Evolutionary conservation across 1,284 basidiomycete species (phyloP).

Genomic region (Cryptococcus hybrid): DNA sequence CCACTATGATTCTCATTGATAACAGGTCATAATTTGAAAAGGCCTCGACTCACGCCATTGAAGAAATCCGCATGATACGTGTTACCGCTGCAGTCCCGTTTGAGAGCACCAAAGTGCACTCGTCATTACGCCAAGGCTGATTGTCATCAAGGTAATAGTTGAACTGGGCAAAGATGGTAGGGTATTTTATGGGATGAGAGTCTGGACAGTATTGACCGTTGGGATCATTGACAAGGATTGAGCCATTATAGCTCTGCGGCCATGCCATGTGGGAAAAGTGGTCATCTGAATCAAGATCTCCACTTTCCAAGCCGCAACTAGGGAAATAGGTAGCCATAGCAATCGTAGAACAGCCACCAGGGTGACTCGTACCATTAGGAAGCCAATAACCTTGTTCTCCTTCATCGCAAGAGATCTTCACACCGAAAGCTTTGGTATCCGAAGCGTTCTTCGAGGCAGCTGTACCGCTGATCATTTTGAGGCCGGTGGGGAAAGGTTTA

Average conservation of each 20-base stretch:
- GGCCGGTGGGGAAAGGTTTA: constrained; percentile 42
- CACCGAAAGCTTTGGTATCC: constrained; percentile 16
- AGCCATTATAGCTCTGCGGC: constrained; percentile 25
- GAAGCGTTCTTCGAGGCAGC: constrained; percentile 20
- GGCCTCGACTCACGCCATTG: constrained; percentile 25
- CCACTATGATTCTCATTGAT: constrained; percentile 21
- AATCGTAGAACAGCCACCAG: constrained; percentile 26
- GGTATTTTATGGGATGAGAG: constrained; percentile 37
- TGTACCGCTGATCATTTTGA: constrained; percentile 42
- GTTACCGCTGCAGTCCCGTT: constrained; percentile 38
- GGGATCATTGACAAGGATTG: constrained; percentile 14
- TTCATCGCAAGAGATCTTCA: constrained; percentile 34
- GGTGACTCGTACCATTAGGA: constrained; percentile 34
- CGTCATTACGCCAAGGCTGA: constrained; percentile 30
- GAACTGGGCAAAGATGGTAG: constrained; percentile 37
- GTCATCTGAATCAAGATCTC: constrained; percentile 30
- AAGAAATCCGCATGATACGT: constrained; percentile 42
- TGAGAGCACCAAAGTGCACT: constrained; percentile 31
- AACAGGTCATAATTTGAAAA: background rate
- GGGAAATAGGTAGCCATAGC: constrained; percentile 35
- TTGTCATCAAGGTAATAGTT: constrained; percentile 30
- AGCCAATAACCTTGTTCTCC: constrained; percentile 19
- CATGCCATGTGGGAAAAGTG: constrained; percentile 48
- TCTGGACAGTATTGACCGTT: constrained; percentile 30
- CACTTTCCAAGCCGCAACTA: constrained; percentile 35